A percentile compares a stretch with the other conserved stretches of the same genome.
Conservation (phyloP, 2,329 filamentous ascomycete species). For the Fragosphaeria purpurea region DNA sequence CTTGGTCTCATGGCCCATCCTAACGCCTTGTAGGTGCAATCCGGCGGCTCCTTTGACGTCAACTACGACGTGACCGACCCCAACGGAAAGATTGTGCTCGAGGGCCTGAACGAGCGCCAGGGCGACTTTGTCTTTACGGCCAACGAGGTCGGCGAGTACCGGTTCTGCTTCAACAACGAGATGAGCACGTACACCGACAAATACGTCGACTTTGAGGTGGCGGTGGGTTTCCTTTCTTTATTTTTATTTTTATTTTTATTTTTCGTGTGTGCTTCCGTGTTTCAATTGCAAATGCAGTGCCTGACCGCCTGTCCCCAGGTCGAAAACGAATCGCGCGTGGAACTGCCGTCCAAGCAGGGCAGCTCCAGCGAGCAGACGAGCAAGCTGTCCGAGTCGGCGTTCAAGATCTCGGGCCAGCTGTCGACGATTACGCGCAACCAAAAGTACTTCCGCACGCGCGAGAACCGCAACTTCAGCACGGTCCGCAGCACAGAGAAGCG, state of each 20-base stretch:
- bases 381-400: slow-evolving; percentile 82
- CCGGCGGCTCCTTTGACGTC: slow-evolving; percentile 93
- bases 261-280: too few relatives aligned
- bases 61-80: slow-evolving; percentile 85
- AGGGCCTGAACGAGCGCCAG: slow-evolving; percentile 84
- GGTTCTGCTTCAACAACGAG: slow-evolving; percentile 97
- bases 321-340: slow-evolving; percentile 76
- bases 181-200: slow-evolving; percentile 98
- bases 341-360: slow-evolving; percentile 80
- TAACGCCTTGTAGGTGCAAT: slow-evolving; percentile 64
- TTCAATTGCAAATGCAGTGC: too few relatives aligned
- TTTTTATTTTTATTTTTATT: slow-evolving; percentile 4
- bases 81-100: slow-evolving; percentile 67
- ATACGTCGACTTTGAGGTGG: slow-evolving; percentile 94
- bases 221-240: slow-evolving; percentile 44
- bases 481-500: slow-evolving; percentile 90
- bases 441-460: slow-evolving; percentile 97
- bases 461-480: slow-evolving; percentile 98
- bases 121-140: slow-evolving; percentile 98
- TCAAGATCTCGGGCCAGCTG: slow-evolving; percentile 86
- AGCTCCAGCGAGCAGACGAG: slow-evolving; percentile 82
- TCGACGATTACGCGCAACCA: slow-evolving; percentile 95
- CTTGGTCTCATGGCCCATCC: too few relatives aligned
- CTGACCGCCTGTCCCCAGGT: slow-evolving; percentile 44
- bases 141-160: slow-evolving; percentile 77